phyloP scores from a whole-genome alignment of 2,329 filamentous ascomycete species.

The Rutstroemia sp. region DNA sequence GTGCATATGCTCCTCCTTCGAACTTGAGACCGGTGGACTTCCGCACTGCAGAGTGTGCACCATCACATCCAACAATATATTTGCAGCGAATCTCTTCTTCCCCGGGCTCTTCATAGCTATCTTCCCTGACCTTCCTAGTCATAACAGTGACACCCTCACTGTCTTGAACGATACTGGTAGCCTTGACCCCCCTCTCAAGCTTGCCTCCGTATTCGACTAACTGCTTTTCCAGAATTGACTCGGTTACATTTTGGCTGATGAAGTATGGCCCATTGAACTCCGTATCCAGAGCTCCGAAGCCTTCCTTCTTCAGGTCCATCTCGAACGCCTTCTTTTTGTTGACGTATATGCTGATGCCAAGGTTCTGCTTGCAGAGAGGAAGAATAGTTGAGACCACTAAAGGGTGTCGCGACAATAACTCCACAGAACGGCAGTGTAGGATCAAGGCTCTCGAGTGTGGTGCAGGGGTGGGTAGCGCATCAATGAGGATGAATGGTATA shows the following conservation, averaged over 20 bases:
- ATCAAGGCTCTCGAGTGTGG: slow-evolving; percentile 37
- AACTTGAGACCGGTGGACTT: slow-evolving; percentile 33
- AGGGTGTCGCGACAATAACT: slow-evolving; percentile 41
- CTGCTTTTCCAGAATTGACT: slow-evolving; percentile 27
- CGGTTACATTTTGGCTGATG: slow-evolving; percentile 32
- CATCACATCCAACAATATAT: slow-evolving; percentile 46
- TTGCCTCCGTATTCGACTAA: slow-evolving; percentile 22
- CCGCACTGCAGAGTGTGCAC: slow-evolving; percentile 42
- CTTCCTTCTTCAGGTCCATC: slow-evolving; percentile 26
- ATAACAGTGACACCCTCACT: slow-evolving; percentile 24
- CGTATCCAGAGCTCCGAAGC: slow-evolving; percentile 23
- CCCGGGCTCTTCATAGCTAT: slow-evolving; percentile 18
- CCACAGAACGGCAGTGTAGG: slow-evolving; percentile 42
- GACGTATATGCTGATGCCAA: slow-evolving; percentile 33
- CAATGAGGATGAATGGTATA: slow-evolving; percentile 34
- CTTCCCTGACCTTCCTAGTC: slow-evolving; percentile 14
- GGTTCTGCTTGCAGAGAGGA: slow-evolving; percentile 31
- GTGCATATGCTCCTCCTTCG: slow-evolving; percentile 35
- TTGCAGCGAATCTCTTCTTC: slow-evolving; percentile 28
- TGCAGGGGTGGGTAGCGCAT: slow-evolving; percentile 29
- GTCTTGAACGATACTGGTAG: slow-evolving; percentile 28
- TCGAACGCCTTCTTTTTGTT: slow-evolving; percentile 28
- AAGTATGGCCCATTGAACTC: slow-evolving; percentile 28
- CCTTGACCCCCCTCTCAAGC: slow-evolving; percentile 28
- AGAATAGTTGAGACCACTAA: slow-evolving; percentile 32